Evolutionary conservation across 2,329 filamentous ascomycete species (phyloP), one percentile per base, ranked within the genome.

Genomic region (Aureobasidium sp.): DNA sequence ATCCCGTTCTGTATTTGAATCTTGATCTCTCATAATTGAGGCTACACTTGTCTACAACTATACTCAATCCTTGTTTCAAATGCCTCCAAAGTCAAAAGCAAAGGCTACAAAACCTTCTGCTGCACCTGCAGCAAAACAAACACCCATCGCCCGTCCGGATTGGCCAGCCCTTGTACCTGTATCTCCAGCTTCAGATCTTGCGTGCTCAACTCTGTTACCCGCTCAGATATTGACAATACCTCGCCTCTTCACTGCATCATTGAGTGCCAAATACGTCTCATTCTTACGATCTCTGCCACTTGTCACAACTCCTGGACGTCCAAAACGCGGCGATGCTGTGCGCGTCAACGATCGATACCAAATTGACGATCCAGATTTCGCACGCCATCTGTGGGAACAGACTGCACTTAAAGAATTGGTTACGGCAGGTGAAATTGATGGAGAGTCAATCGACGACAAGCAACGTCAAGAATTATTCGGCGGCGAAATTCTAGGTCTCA

Each of bases 321-420:
- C 90, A 1, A 93, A 89, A 72, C 86, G 85, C 64, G 90, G 89
- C 51, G 87, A 94, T 61, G 91, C 91, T 1, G 82, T 90, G 8
- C 82, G 93, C 39, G 89, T 96, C 50, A 97, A 97, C 72, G 93
- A 97, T 72, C 85, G 93, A 11, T 96, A 88, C 68, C 90, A 96
- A 75, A 78, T 96, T 25, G 78, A 91, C 32, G 92, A 97, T 75
- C 75, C 83, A 32, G 73, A 66, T 0, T 96, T 97, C 73, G 89
- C 92, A 0, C 80, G 85, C 68, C 78, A 82, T 60, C 74, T 97
- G 14, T 97, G 92, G 91, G 80, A 81, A 48, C 81, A 84, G 64
- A 96, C 91, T 1, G 88, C 87, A 0, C 74, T 97, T 65, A 85
- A 82, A 67, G 83, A 88, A 48, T 78, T 87, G 1, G 67, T 81